Conservation (phyloP, 2,329 filamentous ascomycete species). For the Penicillium sp. region DNA sequence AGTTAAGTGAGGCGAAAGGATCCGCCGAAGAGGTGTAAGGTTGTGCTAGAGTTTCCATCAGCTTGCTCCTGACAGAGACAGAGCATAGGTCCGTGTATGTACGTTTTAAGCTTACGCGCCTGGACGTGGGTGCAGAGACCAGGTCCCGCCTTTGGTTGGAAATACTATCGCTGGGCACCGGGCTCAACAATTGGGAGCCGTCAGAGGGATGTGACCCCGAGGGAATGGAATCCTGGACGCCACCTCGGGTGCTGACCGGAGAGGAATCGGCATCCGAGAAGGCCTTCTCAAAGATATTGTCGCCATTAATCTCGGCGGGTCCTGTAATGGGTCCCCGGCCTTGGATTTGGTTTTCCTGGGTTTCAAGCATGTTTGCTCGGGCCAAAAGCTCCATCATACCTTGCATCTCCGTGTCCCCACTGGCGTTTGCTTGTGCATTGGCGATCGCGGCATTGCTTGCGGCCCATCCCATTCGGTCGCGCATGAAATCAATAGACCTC, state of each 20-base stretch:
- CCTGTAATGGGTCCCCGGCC: slow-evolving; percentile 64
- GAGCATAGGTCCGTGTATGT: slow-evolving; percentile 77
- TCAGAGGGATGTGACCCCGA: slow-evolving; percentile 16
- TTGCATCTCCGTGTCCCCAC: slow-evolving; percentile 77
- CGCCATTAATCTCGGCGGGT: slow-evolving; percentile 61
- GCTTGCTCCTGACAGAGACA: slow-evolving; percentile 66
- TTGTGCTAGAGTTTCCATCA: slow-evolving; percentile 75
- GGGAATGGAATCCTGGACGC: slow-evolving; percentile 14
- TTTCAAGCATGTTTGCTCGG: slow-evolving; percentile 67
- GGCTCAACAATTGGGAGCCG: slow-evolving; percentile 23
- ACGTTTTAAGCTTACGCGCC: slow-evolving; percentile 65
- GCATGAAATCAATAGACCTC: slow-evolving; percentile 92
- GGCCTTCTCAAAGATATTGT: slow-evolving; percentile 76
- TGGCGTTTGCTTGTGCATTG: slow-evolving; percentile 71
- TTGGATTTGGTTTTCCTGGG: slow-evolving; percentile 43
- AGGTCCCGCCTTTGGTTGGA: slow-evolving; percentile 26
- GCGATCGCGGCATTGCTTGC: slow-evolving; percentile 65
- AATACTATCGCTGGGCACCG: slow-evolving; percentile 27
- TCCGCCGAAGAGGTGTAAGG: slow-evolving; percentile 58
- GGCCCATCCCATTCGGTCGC: slow-evolving; percentile 77
- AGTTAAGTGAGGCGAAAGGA: slow-evolving; percentile 31
- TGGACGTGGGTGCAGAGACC: slow-evolving; percentile 44
- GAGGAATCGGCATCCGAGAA: slow-evolving; percentile 48
- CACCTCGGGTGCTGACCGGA: slow-evolving; percentile 16
- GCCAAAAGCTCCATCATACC: slow-evolving; percentile 82